A percentile compares a stretch with the other conserved stretches of the same genome.
Conservation (phyloP, 73 alveolate species). For the Effrenium voratum region DNA sequence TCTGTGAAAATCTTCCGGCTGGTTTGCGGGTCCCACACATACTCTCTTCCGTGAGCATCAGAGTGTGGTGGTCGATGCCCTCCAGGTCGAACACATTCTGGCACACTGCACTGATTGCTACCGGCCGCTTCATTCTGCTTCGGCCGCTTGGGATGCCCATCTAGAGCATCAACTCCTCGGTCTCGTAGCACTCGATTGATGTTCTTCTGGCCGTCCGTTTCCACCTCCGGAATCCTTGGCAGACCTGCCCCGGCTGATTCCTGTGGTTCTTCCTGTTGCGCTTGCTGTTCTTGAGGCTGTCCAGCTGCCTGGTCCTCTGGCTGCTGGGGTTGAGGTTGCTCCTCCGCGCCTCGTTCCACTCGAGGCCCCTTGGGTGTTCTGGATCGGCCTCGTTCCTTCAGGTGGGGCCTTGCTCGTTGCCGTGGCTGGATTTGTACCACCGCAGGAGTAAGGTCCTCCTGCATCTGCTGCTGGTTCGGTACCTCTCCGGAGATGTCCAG, state of each 20-base stretch:
- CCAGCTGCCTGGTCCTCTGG: not conserved
- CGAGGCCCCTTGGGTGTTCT: not conserved
- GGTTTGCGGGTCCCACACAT: not conserved
- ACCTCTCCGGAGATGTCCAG: not conserved
- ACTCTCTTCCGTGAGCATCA: not conserved
- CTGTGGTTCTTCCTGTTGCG: not conserved
- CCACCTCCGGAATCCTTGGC: not conserved
- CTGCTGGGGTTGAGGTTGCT: not conserved
- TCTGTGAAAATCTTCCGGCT: not conserved
- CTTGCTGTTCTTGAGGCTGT: not conserved
- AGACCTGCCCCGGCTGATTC: not conserved
- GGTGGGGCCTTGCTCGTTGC: not conserved
- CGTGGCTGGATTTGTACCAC: not conserved
- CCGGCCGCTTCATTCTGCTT: not conserved
- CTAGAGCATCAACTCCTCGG: not conserved
- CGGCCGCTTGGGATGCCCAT: not conserved
- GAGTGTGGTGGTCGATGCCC: not conserved
- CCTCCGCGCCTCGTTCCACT: too few species aligned
- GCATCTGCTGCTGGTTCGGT: not conserved
- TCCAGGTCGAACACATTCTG: not conserved
- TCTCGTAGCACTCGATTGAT: not conserved
- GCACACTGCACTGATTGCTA: not conserved
- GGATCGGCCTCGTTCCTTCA: not conserved
- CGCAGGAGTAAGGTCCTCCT: not conserved
- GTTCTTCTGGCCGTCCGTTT: too few species aligned